Evolutionary conservation across 805 yeast species (phyloP).

Genomic region (Saccharomycopsis fibuligera): DNA sequence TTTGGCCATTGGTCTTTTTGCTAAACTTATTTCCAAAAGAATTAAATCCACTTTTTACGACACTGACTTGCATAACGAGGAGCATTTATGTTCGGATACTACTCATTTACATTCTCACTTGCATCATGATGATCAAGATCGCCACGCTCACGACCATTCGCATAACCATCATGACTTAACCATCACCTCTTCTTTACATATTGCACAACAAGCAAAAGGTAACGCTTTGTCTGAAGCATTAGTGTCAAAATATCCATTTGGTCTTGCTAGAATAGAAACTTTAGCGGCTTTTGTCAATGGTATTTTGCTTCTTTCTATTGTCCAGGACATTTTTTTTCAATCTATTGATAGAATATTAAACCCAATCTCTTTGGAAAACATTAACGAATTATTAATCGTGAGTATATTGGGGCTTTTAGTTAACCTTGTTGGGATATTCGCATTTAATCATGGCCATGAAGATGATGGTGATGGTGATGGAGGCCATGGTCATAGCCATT

Average conservation of each 20-base stretch:
- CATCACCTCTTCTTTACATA: constrained; percentile 5
- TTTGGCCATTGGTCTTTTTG: constrained; percentile 79
- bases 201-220: neutral
- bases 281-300: constrained; percentile 96
- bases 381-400: constrained; percentile 80
- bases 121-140: constrained; percentile 3
- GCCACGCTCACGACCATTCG: constrained; percentile 1
- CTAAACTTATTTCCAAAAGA: constrained; percentile 59
- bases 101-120: neutral
- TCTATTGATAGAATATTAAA: constrained; percentile 73
- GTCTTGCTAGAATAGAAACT: constrained; percentile 77
- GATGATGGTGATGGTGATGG: constrained; percentile 37
- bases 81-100: neutral
- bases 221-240: constrained; percentile 30
- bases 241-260: constrained; percentile 76
- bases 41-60: constrained; percentile 29
- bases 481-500: constrained; percentile 40
- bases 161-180: constrained; percentile 10
- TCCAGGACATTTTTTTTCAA: constrained; percentile 81
- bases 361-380: constrained; percentile 73
- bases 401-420: constrained; percentile 80
- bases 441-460: constrained; percentile 81
- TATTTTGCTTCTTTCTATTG: constrained; percentile 78
- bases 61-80: too few species aligned
- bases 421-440: constrained; percentile 87